Base-by-base conservation (phyloP, 148 eudicot genomes). In the Oxyria digyna region DNA sequence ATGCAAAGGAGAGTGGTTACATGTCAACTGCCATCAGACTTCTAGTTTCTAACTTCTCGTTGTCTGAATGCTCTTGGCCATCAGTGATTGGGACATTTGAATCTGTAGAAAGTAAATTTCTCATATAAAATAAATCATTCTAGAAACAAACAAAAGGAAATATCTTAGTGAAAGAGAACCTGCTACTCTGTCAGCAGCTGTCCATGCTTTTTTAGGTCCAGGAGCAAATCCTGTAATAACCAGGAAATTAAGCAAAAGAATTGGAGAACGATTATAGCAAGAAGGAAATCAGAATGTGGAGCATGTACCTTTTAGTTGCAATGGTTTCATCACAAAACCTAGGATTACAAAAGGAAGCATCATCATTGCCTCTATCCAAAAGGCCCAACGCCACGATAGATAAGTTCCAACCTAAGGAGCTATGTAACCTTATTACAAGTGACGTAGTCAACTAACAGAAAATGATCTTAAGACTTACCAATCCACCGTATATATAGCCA, bases 401-500 rank as follows among this genome's bases (percentile, higher is more conserved):
- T 68, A 41, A 59, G 24, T 38, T 42, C 91, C 89, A 69, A 89
- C 89, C 97, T 91, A 72, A 55, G 69, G 68, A 37, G 17, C 29
- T 32, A 42, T 69, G 64, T 57, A 70, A 23, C 54, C 42, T 66
- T 3, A 59, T 27, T 29, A 59, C n/a, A n/a, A n/a, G n/a, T n/a
- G n/a, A n/a, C n/a, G n/a, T n/a, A n/a, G n/a, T n/a, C n/a, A n/a
- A n/a, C n/a, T 35, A 35, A 35, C 4, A 35, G 38, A 35, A 6
- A 35, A 35, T n/a, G n/a, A 35, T 35, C 3, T 35, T 2, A 35
- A 35, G 24, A 54, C 62, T 75, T 67, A 91, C 97, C 79, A 82
- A 10, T 75, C 97, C 96, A 75, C 97, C 97, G 76, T 85, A 91
- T 24, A 91, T 87, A 74, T 91, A 91, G 29, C 97, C 97, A 73